Base-by-base conservation (phyloP, 257 asterid species). In the Cinchona pubescens region DNA sequence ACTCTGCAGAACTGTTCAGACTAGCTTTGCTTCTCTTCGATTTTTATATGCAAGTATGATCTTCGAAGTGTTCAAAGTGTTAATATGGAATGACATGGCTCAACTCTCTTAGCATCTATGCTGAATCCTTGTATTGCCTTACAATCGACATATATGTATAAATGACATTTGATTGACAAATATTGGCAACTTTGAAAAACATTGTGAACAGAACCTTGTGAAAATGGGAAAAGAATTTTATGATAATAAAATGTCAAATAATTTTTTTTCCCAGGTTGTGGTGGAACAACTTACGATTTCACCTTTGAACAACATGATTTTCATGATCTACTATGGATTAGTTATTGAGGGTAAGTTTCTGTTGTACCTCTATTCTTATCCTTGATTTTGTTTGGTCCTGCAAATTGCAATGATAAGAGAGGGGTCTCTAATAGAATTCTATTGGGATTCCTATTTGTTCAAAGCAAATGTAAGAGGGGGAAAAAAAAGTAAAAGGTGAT, bases 261-360 rank as follows among this genome's bases (percentile, higher is more conserved):
- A 73, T 61, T 25, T 38, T 87, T 85, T 25, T 38, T 87, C 85
- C 80, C 96, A 95, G 99, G 99, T 95, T 81, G 80, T 88, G 85
- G 75, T 92, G 83, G 99, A 95, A 80, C 99, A 95, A 82, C 80
- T 92, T 69, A 92, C 96, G 6, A 66, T 82, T 72, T 95, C 98
- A 48, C 99, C 99, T 34, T 88, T 89, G 97, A 91, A 95, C 90
- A 95, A 95, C 90, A 42, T 95, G 80, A 72, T 92, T 85, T 92
- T 95, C 90, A 91, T 95, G 99, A 15, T 95, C 56, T 95, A 92
- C 87, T 92, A 87, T 59, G 99, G 99, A 3, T 72, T 92, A 46
- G 92, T 88, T 69, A 62, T 95, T 32, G 99, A 95, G 69, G 94
- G 99, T 95, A 79, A 89, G 96, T 83, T 66, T 79, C 53, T 67